A percentile compares a stretch with the other conserved stretches of the same genome.
Conservation (phyloP, 1,284 basidiomycete genomes). For the Tausonia pullulans region DNA sequence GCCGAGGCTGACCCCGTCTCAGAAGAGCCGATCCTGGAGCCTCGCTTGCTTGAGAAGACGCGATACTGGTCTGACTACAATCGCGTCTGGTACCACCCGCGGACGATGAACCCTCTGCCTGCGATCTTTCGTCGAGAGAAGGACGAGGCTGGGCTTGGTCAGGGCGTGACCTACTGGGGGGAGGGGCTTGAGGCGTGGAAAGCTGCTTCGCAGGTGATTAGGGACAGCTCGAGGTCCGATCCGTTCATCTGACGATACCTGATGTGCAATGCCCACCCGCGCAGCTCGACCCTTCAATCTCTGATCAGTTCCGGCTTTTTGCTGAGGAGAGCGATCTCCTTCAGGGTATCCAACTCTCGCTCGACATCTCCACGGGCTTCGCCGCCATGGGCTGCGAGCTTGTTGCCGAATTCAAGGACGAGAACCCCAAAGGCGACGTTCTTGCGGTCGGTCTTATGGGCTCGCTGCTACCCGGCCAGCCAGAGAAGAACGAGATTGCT, state of each 20-base stretch:
- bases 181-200: constrained; percentile 44
- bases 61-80: constrained; percentile 69
- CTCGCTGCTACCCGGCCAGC: background rate
- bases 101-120: constrained; percentile 51
- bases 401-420: constrained; percentile 47
- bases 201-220: constrained; percentile 27
- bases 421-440: constrained; percentile 48
- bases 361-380: constrained; percentile 47
- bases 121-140: constrained; percentile 45
- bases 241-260: too few relatives aligned
- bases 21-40: background rate
- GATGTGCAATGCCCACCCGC: too few relatives aligned
- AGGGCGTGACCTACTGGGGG: constrained; percentile 38
- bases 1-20: background rate
- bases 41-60: constrained; percentile 30
- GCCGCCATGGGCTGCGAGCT: constrained; percentile 52
- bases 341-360: constrained; percentile 58
- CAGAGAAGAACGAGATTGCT: background rate
- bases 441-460: constrained; percentile 36
- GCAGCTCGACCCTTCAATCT: background rate
- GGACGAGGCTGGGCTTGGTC: constrained; percentile 35
- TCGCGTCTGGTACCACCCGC: constrained; percentile 53
- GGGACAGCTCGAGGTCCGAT: too few relatives aligned
- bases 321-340: constrained; percentile 61
- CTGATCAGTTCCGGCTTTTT: constrained; percentile 52